Conservation (phyloP, 2,329 filamentous ascomycete species). For the Sporothrix variecibatus region DNA sequence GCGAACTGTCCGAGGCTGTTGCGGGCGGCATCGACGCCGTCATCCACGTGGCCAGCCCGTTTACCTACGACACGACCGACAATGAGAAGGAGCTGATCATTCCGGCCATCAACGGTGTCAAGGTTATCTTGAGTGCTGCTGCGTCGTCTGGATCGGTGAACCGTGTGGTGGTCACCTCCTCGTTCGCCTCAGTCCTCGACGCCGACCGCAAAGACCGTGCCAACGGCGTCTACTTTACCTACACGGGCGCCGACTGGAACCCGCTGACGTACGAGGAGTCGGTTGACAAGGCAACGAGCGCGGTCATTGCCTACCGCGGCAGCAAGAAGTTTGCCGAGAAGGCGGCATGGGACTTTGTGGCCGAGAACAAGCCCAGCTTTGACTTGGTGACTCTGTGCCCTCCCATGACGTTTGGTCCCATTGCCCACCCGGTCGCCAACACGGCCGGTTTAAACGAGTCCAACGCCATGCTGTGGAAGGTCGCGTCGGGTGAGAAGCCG, state of each 20-base stretch:
- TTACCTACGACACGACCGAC: constrained; percentile 44
- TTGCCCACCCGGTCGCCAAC: constrained; percentile 16
- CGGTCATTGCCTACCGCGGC: constrained; percentile 51
- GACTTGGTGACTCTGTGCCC: constrained; percentile 43
- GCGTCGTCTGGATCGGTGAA: constrained; percentile 34
- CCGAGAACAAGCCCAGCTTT: constrained; percentile 45
- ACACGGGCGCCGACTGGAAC: constrained; percentile 56
- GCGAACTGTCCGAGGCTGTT: constrained; percentile 36
- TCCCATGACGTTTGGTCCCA: constrained; percentile 29
- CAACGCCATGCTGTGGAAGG: constrained; percentile 27
- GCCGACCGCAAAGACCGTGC: constrained; percentile 32
- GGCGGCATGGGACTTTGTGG: constrained; percentile 56
- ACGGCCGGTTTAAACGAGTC: constrained; percentile 28
- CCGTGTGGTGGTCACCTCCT: constrained; percentile 36
- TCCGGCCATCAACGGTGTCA: constrained; percentile 50
- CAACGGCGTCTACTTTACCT: constrained; percentile 35
- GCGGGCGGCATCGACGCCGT: constrained; percentile 38
- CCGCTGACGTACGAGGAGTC: constrained; percentile 51
- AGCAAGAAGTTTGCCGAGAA: constrained; percentile 58
- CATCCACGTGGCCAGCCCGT: constrained; percentile 40
- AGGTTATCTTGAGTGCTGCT: constrained; percentile 43
- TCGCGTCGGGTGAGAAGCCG: constrained; percentile 30
- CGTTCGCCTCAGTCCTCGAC: constrained; percentile 30
- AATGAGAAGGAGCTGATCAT: constrained; percentile 49
- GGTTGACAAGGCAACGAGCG: constrained; percentile 39